Evolutionary conservation across 768 basidiomycete species (phyloP).

Genomic region (Suillus discolor): DNA sequence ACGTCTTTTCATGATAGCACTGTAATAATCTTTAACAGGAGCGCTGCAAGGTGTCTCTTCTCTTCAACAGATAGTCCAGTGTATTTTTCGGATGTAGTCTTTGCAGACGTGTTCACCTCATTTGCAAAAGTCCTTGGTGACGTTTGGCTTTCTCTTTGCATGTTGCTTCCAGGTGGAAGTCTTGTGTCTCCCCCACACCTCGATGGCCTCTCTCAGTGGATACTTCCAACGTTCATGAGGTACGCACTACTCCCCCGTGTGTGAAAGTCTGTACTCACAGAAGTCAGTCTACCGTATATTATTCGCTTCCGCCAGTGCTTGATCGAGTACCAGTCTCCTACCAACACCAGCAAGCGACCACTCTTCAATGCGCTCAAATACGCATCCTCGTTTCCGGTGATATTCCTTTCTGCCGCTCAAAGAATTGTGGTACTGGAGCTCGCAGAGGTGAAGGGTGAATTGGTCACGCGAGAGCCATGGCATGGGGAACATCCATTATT

Average conservation of each 20-base stretch:
- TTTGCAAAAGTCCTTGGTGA: slow-evolving; percentile 97
- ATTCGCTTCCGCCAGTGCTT: slow-evolving; percentile 94
- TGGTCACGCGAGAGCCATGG: slow-evolving; percentile 54
- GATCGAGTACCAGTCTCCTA: slow-evolving; percentile 70
- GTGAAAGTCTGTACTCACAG: slow-evolving; percentile 11
- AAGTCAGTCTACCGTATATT: slow-evolving; percentile 75
- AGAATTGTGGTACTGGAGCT: slow-evolving; percentile 67
- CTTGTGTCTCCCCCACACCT: slow-evolving; percentile 64
- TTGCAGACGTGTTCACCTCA: slow-evolving; percentile 95
- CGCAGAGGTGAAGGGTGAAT: slow-evolving; percentile 47
- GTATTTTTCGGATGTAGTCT: slow-evolving; percentile 89
- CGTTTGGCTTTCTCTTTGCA: slow-evolving; percentile 83
- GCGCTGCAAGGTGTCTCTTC: slow-evolving; percentile 73
- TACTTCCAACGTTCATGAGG: slow-evolving; percentile 88
- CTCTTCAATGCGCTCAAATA: slow-evolving; percentile 95
- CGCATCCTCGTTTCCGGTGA: slow-evolving; percentile 94
- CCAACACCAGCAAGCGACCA: slow-evolving; percentile 69
- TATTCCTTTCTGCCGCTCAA: slow-evolving; percentile 91
- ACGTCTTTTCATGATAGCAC: neutral
- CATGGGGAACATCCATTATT: slow-evolving; percentile 79
- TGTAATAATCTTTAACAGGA: slow-evolving; percentile 42
- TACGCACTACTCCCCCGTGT: slow-evolving; percentile 35
- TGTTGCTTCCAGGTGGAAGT: slow-evolving; percentile 85
- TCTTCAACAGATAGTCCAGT: slow-evolving; percentile 62
- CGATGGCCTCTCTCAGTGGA: slow-evolving; percentile 69